Conservation (phyloP, 2,329 filamentous ascomycete genomes). For the Nigrograna mackinnonii region DNA sequence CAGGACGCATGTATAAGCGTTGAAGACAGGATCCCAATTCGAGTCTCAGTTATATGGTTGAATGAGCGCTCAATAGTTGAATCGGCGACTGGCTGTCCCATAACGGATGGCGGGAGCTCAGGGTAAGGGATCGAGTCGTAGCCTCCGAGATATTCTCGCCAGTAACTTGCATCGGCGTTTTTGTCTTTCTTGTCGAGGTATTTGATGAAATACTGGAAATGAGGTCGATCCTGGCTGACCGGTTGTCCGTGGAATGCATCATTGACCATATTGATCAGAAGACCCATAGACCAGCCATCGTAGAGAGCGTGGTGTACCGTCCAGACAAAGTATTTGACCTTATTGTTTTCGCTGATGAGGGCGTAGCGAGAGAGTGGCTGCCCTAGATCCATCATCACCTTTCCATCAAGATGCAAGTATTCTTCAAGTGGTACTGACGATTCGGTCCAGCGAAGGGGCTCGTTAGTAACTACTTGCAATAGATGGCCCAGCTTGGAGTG, state of each 20-base stretch:
- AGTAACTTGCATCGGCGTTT: background rate
- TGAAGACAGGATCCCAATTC: background rate
- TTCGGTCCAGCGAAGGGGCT: background rate
- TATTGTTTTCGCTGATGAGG: conserved; percentile 7
- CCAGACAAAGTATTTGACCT: conserved; percentile 34
- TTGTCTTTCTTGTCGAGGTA: background rate
- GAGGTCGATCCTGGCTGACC: no score
- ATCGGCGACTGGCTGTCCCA: background rate
- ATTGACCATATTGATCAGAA: conserved; percentile 12
- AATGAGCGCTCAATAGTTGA: background rate
- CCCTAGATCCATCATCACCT: no score
- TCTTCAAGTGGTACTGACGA: no score
- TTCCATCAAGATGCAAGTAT: no score
- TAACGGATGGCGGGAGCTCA: background rate
- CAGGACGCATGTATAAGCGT: conserved; percentile 20
- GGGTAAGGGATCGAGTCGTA: background rate
- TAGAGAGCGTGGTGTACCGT: conserved; percentile 42
- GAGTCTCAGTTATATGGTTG: background rate
- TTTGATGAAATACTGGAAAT: background rate
- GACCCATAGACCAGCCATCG: conserved; percentile 31
- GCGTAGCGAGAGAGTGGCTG: conserved; percentile 18
- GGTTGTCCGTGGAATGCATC: no score
- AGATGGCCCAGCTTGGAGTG: background rate
- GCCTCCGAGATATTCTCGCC: background rate
- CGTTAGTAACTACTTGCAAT: background rate